Evolutionary conservation across 495 filamentous ascomycete species (phyloP).

Genomic region (Aspergillus saccharolyticus): DNA sequence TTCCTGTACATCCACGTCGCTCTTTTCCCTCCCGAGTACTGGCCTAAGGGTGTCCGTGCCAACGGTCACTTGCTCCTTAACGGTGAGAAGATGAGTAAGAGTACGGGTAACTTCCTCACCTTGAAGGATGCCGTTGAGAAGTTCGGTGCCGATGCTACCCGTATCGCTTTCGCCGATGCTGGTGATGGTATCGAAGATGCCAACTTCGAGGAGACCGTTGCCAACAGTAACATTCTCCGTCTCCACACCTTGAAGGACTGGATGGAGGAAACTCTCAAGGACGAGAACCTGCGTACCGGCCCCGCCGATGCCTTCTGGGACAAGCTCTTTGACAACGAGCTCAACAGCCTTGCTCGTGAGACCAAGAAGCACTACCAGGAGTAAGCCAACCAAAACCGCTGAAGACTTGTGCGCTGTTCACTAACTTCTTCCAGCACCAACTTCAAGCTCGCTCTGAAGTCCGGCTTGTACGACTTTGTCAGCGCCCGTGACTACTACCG

Average conservation of each 20-base stretch:
- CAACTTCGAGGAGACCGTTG: slow-evolving; percentile 94
- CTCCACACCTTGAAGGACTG: slow-evolving; percentile 84
- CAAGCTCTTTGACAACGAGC: slow-evolving; percentile 85
- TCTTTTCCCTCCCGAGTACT: slow-evolving; percentile 79
- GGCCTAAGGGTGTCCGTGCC: slow-evolving; percentile 75
- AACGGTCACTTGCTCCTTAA: slow-evolving; percentile 94
- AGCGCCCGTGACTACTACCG: slow-evolving; percentile 86
- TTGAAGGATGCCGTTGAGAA: slow-evolving; percentile 80
- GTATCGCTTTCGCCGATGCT: slow-evolving; percentile 89
- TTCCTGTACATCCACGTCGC: slow-evolving; percentile 93
- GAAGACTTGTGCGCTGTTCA: background rate
- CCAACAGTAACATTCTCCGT: slow-evolving; percentile 82
- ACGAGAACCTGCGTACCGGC: slow-evolving; percentile 67
- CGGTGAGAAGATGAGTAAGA: slow-evolving; percentile 96
- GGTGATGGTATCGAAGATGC: slow-evolving; percentile 94
- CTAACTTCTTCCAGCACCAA: slow-evolving; percentile 51
- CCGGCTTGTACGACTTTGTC: slow-evolving; percentile 83
- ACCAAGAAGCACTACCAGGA: slow-evolving; percentile 68
- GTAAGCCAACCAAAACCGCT: slow-evolving; percentile 35
- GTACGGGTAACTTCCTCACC: slow-evolving; percentile 92
- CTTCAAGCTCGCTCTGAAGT: slow-evolving; percentile 91
- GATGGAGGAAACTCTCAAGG: slow-evolving; percentile 78
- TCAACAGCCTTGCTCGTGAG: slow-evolving; percentile 77
- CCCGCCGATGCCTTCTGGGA: slow-evolving; percentile 77
- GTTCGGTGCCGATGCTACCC: slow-evolving; percentile 87